Evolutionary conservation across 2,329 filamentous ascomycete species (phyloP), one percentile per base, ranked within the genome.

Genomic region (Colletotrichum sp.): DNA sequence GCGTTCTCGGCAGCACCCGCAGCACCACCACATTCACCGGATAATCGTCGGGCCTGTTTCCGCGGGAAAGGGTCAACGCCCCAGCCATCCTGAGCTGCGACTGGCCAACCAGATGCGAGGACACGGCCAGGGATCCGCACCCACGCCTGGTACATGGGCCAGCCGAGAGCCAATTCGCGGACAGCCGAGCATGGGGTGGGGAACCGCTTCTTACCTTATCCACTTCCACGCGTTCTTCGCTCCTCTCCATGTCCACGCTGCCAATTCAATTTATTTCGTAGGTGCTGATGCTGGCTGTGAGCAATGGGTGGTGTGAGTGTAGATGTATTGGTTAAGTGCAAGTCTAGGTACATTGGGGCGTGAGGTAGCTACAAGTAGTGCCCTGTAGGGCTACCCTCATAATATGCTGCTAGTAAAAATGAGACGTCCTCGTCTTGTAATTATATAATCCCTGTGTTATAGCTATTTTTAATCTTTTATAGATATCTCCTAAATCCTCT

Each of bases 151-250:
- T 7, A 49, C n/a, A n/a, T 49, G 32, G 49, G 70, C 36, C 32
- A 72, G 52, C 32, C 34, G 49, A 59, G 21, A 52, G 21, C 32
- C 63, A 44, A 67, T 72, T 72, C 62, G 70, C 30, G 49, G 70
- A 34, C 39, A 67, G 49, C 62, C 70, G 62, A 67, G 10, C 18
- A 34, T 60, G 34, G 34, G 30, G 65, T 52, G 44, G 44, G 44
- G n/a, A 52, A 52, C 32, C 13, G 28, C 21, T 32, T 16, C 52
- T 26, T 7, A 7, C 32, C 32, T 34, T 59, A 73, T 69, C 71
- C 71, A 73, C 71, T 73, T 63, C 65, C 65, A 69, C 71, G 71
- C 71, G 65, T 59, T 73, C 34, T 39, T 63, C 15, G 44, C 44
- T 52, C 44, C n/a, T 21, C 44, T 52, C 44, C 44, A 21, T 52